A percentile compares a stretch with the other conserved stretches of the same genome.
phyloP scores from a whole-genome alignment of 129 eudicot species.

The Arctium lappa region DNA sequence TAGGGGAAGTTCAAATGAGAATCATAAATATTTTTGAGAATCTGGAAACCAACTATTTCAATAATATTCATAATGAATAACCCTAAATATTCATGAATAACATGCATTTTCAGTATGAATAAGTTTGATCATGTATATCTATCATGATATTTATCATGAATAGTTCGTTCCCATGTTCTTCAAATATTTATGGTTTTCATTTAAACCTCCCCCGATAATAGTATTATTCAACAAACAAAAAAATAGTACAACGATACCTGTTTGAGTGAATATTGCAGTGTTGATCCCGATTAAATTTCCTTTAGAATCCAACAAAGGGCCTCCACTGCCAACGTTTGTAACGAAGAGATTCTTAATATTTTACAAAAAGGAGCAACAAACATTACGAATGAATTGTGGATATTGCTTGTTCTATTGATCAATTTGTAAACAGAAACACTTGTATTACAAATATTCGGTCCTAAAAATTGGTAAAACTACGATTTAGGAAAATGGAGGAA shows the following conservation, averaged over 20 bases:
- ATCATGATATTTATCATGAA: too few relatives aligned
- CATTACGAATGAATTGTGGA: background rate
- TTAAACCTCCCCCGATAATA: background rate
- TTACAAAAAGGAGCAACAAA: background rate
- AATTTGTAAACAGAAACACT: background rate
- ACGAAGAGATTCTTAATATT: background rate
- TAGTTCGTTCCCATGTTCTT: background rate
- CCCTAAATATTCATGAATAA: background rate
- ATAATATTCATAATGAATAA: background rate
- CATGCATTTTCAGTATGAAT: background rate
- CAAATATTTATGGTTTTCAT: background rate
- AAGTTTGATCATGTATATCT: background rate
- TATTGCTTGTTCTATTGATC: background rate
- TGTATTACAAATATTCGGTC: background rate
- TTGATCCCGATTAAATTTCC: constrained; percentile 94
- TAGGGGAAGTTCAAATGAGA: background rate
- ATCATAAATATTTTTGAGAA: too few relatives aligned
- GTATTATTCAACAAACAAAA: constrained; percentile 1
- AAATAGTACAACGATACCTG: constrained; percentile 41
- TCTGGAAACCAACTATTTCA: background rate
- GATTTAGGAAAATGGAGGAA: background rate
- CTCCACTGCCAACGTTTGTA: constrained; percentile 63
- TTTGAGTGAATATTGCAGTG: constrained; percentile 95
- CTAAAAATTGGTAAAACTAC: background rate
- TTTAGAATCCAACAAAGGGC: constrained; percentile 87